Base-by-base conservation (phyloP, 2,329 filamentous ascomycete species). In the Raffaelea deltoideospora region DNA sequence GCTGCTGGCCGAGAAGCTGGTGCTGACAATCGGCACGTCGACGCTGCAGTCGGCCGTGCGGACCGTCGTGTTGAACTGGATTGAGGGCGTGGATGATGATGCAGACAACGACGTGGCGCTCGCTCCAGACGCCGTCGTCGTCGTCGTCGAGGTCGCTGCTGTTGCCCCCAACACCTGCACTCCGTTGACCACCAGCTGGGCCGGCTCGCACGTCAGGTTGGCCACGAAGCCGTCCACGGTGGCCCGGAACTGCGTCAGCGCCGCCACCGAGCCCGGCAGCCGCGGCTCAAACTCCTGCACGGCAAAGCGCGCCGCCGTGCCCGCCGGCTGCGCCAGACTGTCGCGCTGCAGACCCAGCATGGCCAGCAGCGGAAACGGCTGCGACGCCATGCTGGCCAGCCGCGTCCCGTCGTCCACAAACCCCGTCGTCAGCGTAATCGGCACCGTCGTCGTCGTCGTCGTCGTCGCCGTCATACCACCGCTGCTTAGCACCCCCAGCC, bases 221-320 rank as follows among this genome's bases (percentile, higher is more conserved):
- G 49, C 48, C 5, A 48, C 42, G 14, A 60, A 55, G 5, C 57
- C 57, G 21, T 58, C 50, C 1, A 61, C 55, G 0, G 44, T 49
- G 5, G 55, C 52, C 14, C 44, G 45, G 9, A 58, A 35, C 13
- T 48, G 45, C 14, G 44, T 52, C 15, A n/a, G n/a, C n/a, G n/a
- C n/a, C n/a, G n/a, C n/a, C n/a, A n/a, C n/a, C n/a, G 43, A 42
- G 2, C 37, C 34, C 1, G 47, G 37, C 13, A 49, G 33, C 15
- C 50, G 40, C 10, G 48, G 41, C 6, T 41, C 33, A 26, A 61
- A 60, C 2, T 50, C 47, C 24, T 57, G 53, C 24, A 55, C 59
- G 5, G 57, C 56, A 34, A 51, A 53, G n/a, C 47, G 42, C 13
- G 44, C 33, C 9, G 55, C 51, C 1, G 52, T 43, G 3, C 58